phyloP scores from a whole-genome alignment of 1,284 basidiomycete genomes.

The Naganishia albida region DNA sequence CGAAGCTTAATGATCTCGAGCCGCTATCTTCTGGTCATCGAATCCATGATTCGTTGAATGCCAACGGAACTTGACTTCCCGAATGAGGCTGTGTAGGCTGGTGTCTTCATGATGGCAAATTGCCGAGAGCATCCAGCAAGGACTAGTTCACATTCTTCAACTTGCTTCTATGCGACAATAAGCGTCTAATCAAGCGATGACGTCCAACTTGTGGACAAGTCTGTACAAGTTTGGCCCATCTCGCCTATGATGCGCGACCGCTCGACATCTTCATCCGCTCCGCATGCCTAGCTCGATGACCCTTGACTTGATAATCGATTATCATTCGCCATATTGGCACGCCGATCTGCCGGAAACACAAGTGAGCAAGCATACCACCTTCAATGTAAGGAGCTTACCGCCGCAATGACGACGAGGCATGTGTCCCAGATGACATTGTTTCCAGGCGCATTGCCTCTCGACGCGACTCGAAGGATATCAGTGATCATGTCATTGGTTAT shows the following conservation, averaged over 20 bases:
- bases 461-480: constrained; percentile 67
- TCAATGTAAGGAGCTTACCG: constrained; percentile 52
- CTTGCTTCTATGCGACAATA: too few species aligned
- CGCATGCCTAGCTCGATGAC: constrained; percentile 26
- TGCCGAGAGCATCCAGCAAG: too few species aligned
- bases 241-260: constrained; percentile 32
- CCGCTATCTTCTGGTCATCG: too few species aligned
- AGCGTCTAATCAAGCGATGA: too few species aligned
- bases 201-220: too few species aligned
- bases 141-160: too few species aligned
- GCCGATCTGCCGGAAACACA: constrained; percentile 43
- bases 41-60: too few species aligned
- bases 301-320: constrained; percentile 39
- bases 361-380: not conserved
- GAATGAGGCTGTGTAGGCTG: not conserved
- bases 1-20: too few species aligned
- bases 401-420: constrained; percentile 56
- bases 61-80: too few species aligned
- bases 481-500: constrained; percentile 73
- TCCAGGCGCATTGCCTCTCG: constrained; percentile 68
- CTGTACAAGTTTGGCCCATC: too few species aligned
- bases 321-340: constrained; percentile 54
- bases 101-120: too few species aligned
- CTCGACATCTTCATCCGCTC: constrained; percentile 38
- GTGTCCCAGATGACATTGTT: constrained; percentile 65